Percentiles rank a stretch among this genome's conserved stretches.
These are phyloP conservation scores for Cryphonectria parasitica DNA, from an alignment of 2,329 filamentous ascomycete species.

Conservation along the genomic window DNA sequence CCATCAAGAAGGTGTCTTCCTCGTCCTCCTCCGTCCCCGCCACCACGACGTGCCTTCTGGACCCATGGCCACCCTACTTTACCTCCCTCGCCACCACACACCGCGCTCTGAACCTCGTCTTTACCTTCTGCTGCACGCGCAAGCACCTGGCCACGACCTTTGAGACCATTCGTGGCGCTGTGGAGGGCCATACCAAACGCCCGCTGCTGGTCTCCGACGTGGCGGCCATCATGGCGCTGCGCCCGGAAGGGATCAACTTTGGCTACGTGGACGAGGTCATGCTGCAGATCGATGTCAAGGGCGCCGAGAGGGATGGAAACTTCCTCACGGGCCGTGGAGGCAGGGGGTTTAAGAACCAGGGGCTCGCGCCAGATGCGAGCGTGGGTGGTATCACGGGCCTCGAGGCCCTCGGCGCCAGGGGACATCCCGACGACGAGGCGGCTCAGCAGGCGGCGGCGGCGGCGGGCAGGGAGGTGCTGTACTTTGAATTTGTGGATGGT, in stretches of 20 bases:
- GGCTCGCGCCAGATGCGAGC: constrained; percentile 57
- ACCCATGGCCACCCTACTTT: constrained; percentile 74
- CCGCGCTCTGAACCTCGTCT: constrained; percentile 86
- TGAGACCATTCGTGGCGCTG: constrained; percentile 81
- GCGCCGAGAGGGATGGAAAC: constrained; percentile 66
- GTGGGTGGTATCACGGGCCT: constrained; percentile 60
- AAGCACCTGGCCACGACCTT: constrained; percentile 93
- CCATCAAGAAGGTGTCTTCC: constrained; percentile 27
- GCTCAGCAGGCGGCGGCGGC: constrained; percentile 24
- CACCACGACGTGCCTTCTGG: constrained; percentile 42
- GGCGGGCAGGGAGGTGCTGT: constrained; percentile 69
- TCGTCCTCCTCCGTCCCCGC: constrained; percentile 22
- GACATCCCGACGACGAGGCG: constrained; percentile 34
- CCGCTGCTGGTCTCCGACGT: constrained; percentile 76
- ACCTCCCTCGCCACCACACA: constrained; percentile 75
- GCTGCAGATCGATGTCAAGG: constrained; percentile 78
- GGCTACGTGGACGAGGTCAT: constrained; percentile 83
- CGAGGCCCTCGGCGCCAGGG: constrained; percentile 44
- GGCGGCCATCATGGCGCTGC: constrained; percentile 76
- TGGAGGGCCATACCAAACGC: constrained; percentile 79
- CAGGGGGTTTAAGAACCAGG: constrained; percentile 54
- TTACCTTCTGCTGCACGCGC: constrained; percentile 91
- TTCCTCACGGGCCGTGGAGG: constrained; percentile 59
- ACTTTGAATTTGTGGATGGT: constrained; percentile 92
- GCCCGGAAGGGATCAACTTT: constrained; percentile 81